These are phyloP conservation scores for Metschnikowia drakensbergensis DNA, from an alignment of 805 yeast species.

Conservation along the genomic window DNA sequence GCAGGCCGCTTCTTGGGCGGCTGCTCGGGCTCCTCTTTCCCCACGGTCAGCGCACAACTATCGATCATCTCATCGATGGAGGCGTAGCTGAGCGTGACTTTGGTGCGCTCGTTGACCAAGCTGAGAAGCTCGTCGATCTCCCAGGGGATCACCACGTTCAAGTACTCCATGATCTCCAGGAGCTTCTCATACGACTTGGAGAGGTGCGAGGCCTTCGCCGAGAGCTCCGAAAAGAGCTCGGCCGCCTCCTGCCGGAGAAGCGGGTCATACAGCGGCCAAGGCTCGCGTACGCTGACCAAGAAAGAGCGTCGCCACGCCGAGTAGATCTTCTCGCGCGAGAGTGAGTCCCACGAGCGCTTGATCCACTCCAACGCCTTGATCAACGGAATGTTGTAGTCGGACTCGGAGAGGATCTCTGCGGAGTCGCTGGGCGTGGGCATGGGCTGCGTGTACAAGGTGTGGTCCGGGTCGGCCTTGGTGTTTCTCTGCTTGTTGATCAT, in stretches of 20 bases:
- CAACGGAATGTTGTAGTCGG: conserved; percentile 47
- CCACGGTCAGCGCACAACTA: conserved; percentile 51
- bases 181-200: conserved; percentile 40
- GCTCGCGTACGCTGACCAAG: conserved; percentile 24
- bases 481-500: conserved; percentile 32
- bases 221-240: conserved; percentile 6
- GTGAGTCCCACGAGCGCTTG: conserved; percentile 51
- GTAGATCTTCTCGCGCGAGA: conserved; percentile 30
- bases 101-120: conserved; percentile 42
- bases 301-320: conserved; percentile 36
- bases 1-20: not conserved
- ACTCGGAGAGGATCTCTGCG: conserved; percentile 33
- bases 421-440: conserved; percentile 3
- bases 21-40: not conserved
- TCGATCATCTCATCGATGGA: conserved; percentile 61
- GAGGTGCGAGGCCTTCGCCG: conserved; percentile 15
- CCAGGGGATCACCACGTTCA: conserved; percentile 56
- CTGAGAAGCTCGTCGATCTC: conserved; percentile 52
- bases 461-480: conserved; percentile 4
- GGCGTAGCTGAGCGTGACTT: conserved; percentile 43
- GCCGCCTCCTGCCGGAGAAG: conserved; percentile 14
- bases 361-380: conserved; percentile 57
- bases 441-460: conserved; percentile 3
- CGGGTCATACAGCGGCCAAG: conserved; percentile 29
- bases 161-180: conserved; percentile 39